Evolutionary conservation across 1,139 yeast species (phyloP).

Genomic region (Lizanozyma gosingica): DNA sequence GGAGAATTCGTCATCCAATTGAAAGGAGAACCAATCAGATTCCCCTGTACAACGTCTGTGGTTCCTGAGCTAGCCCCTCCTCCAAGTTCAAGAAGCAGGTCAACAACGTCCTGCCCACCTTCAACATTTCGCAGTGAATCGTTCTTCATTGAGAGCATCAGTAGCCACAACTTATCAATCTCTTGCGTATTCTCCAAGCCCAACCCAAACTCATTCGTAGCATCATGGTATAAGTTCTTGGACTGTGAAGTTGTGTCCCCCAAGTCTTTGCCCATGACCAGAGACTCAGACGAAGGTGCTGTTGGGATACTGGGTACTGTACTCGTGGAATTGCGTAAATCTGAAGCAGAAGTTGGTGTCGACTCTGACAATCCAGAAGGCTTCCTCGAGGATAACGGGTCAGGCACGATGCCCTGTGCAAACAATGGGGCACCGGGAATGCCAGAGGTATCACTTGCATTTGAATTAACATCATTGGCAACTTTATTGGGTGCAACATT

Average conservation of each 20-base stretch:
- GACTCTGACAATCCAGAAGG: too few species aligned
- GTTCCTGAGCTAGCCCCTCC: background rate
- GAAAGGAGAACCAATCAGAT: background rate
- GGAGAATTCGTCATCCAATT: background rate
- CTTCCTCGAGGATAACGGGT: too few species aligned
- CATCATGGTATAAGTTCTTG: slow-evolving; percentile 7
- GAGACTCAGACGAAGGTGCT: background rate
- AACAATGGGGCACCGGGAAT: background rate
- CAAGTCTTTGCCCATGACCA: too few species aligned
- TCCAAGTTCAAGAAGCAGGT: too few species aligned
- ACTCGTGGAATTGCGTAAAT: slow-evolving; percentile 1
- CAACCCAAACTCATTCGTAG: slow-evolving; percentile 11
- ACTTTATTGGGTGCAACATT: background rate
- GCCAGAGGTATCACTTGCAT: background rate
- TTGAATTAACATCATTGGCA: background rate
- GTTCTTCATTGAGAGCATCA: slow-evolving; percentile 25
- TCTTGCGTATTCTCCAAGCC: slow-evolving; percentile 24
- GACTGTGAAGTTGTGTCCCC: slow-evolving; percentile 3
- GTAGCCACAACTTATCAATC: slow-evolving; percentile 33
- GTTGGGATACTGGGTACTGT: background rate
- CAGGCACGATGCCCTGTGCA: background rate
- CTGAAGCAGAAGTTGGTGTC: background rate
- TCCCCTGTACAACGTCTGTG: background rate
- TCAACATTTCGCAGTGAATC: slow-evolving; percentile 7
- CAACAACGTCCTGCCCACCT: background rate